Conservation (phyloP, 2,329 filamentous ascomycete genomes). For the Trichophyton rubrum region DNA sequence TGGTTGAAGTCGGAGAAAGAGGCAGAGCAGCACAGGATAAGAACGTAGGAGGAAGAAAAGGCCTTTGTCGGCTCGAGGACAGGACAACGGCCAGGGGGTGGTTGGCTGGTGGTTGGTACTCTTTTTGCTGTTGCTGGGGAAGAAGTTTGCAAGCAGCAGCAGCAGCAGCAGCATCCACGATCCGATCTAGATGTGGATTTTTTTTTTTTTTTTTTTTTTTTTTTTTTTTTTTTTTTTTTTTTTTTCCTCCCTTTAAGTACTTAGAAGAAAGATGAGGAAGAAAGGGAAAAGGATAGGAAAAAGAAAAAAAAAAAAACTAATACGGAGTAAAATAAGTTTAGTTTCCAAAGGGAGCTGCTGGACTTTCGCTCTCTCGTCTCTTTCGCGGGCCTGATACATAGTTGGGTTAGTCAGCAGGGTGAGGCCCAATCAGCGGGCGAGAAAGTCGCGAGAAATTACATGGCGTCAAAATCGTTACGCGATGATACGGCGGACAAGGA, state of each 20-base stretch:
- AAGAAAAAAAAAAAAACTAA: neutral
- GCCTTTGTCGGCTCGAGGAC: neutral
- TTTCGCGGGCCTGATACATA: neutral
- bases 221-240: too few relatives aligned
- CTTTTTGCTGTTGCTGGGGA: too few relatives aligned
- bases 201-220: neutral
- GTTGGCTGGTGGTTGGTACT: neutral
- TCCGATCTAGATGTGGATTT: constrained; percentile 4
- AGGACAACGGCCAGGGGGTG: neutral
- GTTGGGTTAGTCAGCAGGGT: neutral
- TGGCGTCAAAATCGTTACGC: neutral
- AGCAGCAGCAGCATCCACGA: neutral
- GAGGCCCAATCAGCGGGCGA: neutral
- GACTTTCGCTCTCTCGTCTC: neutral
- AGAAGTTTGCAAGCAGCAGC: too few relatives aligned
- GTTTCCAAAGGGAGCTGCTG: neutral
- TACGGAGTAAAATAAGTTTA: too few relatives aligned
- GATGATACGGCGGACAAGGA: neutral
- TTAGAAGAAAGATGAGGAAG: neutral
- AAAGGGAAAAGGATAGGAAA: neutral
- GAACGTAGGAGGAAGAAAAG: too few relatives aligned
- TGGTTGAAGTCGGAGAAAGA: neutral
- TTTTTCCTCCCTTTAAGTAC: too few relatives aligned
- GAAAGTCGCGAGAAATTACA: neutral
- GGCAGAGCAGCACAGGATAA: neutral